Evolutionary conservation across 129 eudicot genomes (phyloP).

Genomic region (Flaveria robusta): DNA sequence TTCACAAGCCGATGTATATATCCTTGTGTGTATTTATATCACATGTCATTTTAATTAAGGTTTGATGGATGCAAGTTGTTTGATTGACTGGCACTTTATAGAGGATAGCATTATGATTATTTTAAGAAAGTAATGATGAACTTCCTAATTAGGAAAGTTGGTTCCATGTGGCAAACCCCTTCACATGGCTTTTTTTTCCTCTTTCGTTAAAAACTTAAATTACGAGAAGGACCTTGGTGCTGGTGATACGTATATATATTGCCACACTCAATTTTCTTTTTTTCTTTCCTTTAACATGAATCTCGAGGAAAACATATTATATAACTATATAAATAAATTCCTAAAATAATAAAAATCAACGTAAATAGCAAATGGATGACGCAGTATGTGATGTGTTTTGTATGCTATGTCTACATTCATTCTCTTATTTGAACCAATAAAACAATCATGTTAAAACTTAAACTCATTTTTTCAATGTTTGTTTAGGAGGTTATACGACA

Average conservation of each 20-base stretch:
- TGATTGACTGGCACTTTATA: too few relatives aligned
- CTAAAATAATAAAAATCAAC: background rate
- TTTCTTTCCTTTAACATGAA: constrained; percentile 40
- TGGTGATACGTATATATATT: background rate
- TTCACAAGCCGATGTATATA: too few relatives aligned
- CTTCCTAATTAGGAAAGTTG: constrained; percentile 14
- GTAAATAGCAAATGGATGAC: constrained; percentile 27
- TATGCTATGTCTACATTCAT: constrained; percentile 22
- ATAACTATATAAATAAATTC: background rate
- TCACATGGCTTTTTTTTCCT: constrained; percentile 1
- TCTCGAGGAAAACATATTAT: constrained; percentile 58
- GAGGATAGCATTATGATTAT: too few relatives aligned
- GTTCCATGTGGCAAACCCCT: background rate
- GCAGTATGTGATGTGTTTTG: constrained; percentile 36
- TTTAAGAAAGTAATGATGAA: constrained; percentile 10
- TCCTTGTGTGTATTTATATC: too few relatives aligned
- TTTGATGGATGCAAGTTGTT: too few relatives aligned
- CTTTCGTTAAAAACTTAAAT: background rate
- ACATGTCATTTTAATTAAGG: too few relatives aligned
- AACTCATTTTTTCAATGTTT: too few relatives aligned
- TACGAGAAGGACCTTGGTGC: constrained; percentile 1
- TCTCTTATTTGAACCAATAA: too few relatives aligned
- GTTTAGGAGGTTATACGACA: too few relatives aligned
- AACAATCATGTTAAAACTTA: too few relatives aligned
- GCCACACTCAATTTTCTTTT: background rate